A percentile compares a stretch with the other conserved stretches of the same genome.
phyloP scores from a whole-genome alignment of 2,329 filamentous ascomycete genomes.

The Alternaria consortialis region DNA sequence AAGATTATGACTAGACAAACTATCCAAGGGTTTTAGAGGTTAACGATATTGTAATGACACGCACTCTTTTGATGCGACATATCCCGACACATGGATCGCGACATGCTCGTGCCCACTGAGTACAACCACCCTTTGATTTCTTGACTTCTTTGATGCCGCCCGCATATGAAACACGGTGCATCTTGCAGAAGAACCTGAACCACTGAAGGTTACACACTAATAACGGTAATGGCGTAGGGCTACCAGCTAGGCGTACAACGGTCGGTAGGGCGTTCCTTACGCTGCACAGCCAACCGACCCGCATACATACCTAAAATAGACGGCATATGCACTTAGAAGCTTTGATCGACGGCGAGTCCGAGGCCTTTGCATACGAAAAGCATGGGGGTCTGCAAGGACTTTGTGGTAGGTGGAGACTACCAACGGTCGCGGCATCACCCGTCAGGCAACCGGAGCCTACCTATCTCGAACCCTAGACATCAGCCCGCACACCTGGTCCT shows the following conservation, averaged over 20 bases:
- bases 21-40: background rate
- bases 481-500: background rate
- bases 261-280: conserved; percentile 13
- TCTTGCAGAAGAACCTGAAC: background rate
- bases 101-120: background rate
- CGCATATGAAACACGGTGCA: conserved; percentile 3
- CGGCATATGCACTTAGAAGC: background rate
- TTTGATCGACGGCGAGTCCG: background rate
- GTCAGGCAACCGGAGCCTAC: background rate
- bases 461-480: background rate
- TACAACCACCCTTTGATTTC: background rate
- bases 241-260: conserved; percentile 5
- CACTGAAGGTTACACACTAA: background rate
- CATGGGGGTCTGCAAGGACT: conserved; percentile 6
- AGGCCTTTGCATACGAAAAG: background rate
- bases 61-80: background rate
- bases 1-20: background rate
- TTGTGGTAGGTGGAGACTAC: conserved; percentile 2
- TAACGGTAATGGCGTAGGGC: conserved; percentile 6
- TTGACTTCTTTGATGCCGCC: background rate
- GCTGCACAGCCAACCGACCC: conserved; percentile 1
- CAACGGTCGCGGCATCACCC: conserved; percentile 4
- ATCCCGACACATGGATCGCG: background rate
- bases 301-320: background rate
- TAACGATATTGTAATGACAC: background rate